Conservation (phyloP, 495 filamentous ascomycete species). For the Neurospora africana region DNA sequence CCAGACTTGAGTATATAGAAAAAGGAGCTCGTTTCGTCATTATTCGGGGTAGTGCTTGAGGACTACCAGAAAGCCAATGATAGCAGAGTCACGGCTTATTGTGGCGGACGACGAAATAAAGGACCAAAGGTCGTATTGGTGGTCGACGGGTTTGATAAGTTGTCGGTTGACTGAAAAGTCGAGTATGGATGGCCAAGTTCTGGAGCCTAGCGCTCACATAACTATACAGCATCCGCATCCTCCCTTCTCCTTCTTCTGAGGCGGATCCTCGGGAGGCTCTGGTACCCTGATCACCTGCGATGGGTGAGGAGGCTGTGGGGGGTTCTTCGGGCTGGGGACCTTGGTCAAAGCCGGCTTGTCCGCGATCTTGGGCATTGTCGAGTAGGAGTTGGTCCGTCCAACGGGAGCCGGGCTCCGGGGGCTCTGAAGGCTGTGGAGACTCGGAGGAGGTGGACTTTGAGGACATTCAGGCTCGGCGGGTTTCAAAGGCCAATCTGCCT, state of each 20-base stretch:
- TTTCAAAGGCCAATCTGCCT: conserved; percentile 36
- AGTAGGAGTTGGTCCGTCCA: conserved; percentile 41
- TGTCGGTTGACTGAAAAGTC: neutral
- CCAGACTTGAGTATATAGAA: neutral
- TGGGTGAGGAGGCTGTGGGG: conserved; percentile 14
- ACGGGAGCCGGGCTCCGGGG: conserved; percentile 27
- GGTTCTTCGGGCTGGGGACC: conserved; percentile 26
- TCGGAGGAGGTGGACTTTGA: neutral
- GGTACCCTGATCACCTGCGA: conserved; percentile 20
- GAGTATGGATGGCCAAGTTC: neutral
- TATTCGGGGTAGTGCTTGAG: neutral
- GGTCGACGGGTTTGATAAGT: neutral
- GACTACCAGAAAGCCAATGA: neutral
- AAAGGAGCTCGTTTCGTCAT: neutral
- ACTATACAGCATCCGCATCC: conserved; percentile 46
- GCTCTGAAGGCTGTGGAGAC: neutral
- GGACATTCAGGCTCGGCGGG: conserved; percentile 23
- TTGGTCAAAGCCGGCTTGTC: conserved; percentile 30
- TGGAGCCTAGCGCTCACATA: conserved; percentile 30
- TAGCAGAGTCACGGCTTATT: neutral
- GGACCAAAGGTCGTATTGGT: neutral
- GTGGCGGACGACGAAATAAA: neutral
- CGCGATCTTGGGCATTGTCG: conserved; percentile 47
- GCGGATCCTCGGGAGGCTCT: conserved; percentile 26
- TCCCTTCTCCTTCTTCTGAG: conserved; percentile 31